A percentile compares a stretch with the other conserved stretches of the same genome.
phyloP scores from a whole-genome alignment of 2,329 filamentous ascomycete genomes.

The Colletotrichum spaethianum region DNA sequence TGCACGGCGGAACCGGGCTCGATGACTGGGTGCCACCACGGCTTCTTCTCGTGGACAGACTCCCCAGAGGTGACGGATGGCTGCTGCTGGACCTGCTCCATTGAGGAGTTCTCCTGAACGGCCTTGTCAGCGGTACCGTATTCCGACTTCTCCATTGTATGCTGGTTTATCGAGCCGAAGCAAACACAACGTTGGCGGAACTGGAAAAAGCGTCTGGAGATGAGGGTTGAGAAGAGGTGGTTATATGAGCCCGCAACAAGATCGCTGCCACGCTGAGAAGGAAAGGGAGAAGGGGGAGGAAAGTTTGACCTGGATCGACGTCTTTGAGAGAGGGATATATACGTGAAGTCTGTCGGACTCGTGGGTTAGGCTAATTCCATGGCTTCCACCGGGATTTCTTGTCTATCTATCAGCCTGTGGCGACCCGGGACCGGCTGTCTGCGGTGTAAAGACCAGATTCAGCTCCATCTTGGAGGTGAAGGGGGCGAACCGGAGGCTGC shows the following conservation, averaged over 20 bases:
- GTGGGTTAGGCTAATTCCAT: constrained; percentile 19
- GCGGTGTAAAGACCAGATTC: constrained; percentile 18
- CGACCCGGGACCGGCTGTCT: constrained; percentile 23
- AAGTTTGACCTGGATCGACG: constrained; percentile 9
- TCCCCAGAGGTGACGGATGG: constrained; percentile 32
- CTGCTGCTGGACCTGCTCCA: constrained; percentile 35
- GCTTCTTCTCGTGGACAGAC: constrained; percentile 46
- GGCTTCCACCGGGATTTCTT: constrained; percentile 18
- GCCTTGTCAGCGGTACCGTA: constrained; percentile 37
- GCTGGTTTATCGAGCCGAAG: not conserved
- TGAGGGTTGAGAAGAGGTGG: not conserved
- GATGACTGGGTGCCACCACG: constrained; percentile 55
- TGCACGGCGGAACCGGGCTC: constrained; percentile 62
- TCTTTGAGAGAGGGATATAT: constrained; percentile 25
- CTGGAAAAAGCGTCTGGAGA: not conserved
- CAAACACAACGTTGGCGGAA: not conserved
- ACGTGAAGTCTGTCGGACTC: constrained; percentile 1
- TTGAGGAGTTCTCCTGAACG: constrained; percentile 42
- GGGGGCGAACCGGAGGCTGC: not conserved
- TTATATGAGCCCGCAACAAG: constrained; percentile 8
- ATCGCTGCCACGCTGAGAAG: constrained; percentile 19
- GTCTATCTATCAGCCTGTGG: constrained; percentile 38
- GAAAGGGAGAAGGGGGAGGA: not conserved
- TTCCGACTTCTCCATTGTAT: constrained; percentile 38
- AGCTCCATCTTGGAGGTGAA: not conserved